Evolutionary conservation across 805 yeast species (phyloP).

Genomic region (Ogataea paraovalis): DNA sequence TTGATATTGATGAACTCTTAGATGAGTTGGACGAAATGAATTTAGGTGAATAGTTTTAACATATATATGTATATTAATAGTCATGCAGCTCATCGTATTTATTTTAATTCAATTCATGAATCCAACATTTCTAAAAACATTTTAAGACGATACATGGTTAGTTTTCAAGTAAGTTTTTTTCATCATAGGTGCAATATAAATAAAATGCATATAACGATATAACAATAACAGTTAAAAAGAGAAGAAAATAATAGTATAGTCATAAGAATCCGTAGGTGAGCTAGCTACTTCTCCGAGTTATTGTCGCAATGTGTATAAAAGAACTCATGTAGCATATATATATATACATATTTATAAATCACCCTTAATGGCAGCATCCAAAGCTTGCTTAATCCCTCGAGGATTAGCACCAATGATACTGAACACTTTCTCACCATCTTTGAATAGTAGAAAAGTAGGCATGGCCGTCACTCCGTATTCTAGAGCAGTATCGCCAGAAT

Average conservation of each 20-base stretch:
- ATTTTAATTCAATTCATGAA: no score
- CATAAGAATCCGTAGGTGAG: not conserved
- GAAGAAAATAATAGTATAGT: not conserved
- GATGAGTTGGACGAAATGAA: slow-evolving; percentile 95
- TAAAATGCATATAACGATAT: not conserved
- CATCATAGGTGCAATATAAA: no score
- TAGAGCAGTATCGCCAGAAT: slow-evolving; percentile 52
- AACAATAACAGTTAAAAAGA: not conserved
- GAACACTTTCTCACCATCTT: slow-evolving; percentile 54
- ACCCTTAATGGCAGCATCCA: slow-evolving; percentile 23
- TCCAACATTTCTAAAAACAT: no score
- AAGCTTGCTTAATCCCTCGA: slow-evolving; percentile 28
- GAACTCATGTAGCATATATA: no score
- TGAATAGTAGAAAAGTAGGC: slow-evolving; percentile 69
- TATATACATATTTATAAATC: slow-evolving; percentile 3
- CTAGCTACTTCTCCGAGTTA: not conserved
- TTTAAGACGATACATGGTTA: no score
- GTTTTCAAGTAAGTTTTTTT: no score
- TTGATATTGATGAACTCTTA: slow-evolving; percentile 85
- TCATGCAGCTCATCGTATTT: no score
- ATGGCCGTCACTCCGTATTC: slow-evolving; percentile 64
- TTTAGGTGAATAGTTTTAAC: slow-evolving; percentile 49
- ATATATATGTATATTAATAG: not conserved
- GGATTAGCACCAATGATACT: slow-evolving; percentile 66
- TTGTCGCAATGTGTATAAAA: no score